Conservation (phyloP, 148 eudicot species). For the Selenicereus undatus region DNA sequence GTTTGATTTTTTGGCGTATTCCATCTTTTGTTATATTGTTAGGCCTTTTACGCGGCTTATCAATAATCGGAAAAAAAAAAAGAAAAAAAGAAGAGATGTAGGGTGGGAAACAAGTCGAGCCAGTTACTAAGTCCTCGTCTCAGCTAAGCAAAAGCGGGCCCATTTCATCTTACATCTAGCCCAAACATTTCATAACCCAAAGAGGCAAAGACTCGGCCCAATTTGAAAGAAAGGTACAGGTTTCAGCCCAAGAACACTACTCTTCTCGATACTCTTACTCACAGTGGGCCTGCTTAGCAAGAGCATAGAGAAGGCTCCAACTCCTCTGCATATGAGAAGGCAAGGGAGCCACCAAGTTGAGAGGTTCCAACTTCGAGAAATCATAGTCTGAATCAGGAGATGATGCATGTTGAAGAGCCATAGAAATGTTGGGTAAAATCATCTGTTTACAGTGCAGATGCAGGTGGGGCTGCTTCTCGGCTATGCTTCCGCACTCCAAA, state of each 20-base stretch:
- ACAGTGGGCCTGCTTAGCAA: conserved; percentile 24
- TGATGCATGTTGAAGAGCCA: conserved; percentile 40
- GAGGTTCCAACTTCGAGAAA: conserved; percentile 37
- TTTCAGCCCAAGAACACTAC: neutral
- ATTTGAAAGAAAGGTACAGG: neutral
- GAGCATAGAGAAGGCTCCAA: conserved; percentile 56
- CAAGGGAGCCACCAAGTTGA: conserved; percentile 68
- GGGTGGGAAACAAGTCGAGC: too few species aligned
- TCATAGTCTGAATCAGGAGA: conserved; percentile 35
- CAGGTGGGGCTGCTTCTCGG: conserved; percentile 58
- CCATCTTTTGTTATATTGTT: too few species aligned
- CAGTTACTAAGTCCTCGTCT: too few species aligned
- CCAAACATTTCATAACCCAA: neutral
- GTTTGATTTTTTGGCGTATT: too few species aligned
- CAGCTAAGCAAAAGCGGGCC: too few species aligned
- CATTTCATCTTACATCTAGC: neutral
- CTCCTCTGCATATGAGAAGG: conserved; percentile 91
- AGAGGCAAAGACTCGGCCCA: neutral
- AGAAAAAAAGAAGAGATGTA: too few species aligned
- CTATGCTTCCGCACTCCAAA: conserved; percentile 60
- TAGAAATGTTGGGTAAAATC: conserved; percentile 58
- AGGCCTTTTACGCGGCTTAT: too few species aligned
- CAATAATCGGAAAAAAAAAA: too few species aligned
- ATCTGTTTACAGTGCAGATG: conserved; percentile 89
- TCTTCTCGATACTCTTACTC: neutral